Conservation (phyloP, 208 protist genomes). For the Leishmania lainsoni region DNA sequence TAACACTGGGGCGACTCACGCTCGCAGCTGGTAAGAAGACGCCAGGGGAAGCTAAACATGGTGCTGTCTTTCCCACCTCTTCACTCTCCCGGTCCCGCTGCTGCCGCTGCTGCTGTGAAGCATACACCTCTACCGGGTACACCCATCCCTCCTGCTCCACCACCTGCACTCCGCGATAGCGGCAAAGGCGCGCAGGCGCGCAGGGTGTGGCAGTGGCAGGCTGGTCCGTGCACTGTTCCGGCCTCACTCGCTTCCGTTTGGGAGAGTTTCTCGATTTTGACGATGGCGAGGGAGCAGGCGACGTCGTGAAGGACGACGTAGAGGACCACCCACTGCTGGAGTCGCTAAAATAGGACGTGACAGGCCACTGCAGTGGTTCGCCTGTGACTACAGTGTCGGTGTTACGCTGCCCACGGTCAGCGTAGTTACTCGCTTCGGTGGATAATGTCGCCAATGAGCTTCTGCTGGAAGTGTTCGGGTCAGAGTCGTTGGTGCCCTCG, state of each 20-base stretch:
- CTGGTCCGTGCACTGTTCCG: not conserved
- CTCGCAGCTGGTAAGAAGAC: not conserved
- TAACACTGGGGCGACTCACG: not conserved
- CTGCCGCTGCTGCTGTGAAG: constrained; percentile 14
- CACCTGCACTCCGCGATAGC: constrained; percentile 29
- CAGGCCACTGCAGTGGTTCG: constrained; percentile 18
- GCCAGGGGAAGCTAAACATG: not conserved
- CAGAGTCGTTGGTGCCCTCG: not conserved
- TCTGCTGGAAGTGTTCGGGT: not conserved
- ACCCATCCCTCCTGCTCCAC: constrained; percentile 69
- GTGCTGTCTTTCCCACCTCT: not conserved
- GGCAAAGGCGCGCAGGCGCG: not conserved
- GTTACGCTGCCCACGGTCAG: not conserved
- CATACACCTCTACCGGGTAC: constrained; percentile 52
- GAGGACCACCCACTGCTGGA: constrained; percentile 26
- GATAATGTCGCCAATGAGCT: not conserved
- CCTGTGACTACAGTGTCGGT: not conserved
- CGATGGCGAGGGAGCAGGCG: not conserved
- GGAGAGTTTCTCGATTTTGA: not conserved
- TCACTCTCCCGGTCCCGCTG: not conserved
- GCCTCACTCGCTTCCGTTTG: constrained; percentile 7
- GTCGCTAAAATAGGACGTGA: constrained; percentile 31
- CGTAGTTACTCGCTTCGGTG: not conserved
- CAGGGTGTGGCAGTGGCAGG: not conserved
- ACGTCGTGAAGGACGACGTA: constrained; percentile 9